These are phyloP conservation scores for Penicillium ucsense DNA, from an alignment of 495 filamentous ascomycete genomes.

Conservation along the genomic window DNA sequence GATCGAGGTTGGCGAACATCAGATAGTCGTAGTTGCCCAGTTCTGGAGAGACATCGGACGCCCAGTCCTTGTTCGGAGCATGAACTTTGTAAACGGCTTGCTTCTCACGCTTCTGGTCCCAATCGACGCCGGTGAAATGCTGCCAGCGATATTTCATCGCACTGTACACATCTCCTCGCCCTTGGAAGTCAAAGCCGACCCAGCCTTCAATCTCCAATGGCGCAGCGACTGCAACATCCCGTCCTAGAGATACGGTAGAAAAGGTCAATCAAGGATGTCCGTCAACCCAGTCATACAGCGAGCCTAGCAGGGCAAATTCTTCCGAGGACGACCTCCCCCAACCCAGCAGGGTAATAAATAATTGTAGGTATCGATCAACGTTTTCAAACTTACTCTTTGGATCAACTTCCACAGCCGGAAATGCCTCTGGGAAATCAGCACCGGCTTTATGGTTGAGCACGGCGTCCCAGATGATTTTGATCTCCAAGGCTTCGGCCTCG, in stretches of 20 bases:
- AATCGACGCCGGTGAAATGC: conserved; percentile 65
- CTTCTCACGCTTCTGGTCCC: conserved; percentile 45
- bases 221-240: conserved; percentile 45
- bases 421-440: conserved; percentile 53
- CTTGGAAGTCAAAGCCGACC: conserved; percentile 58
- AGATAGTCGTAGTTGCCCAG: conserved; percentile 69
- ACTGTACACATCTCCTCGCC: conserved; percentile 49
- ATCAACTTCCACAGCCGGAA: conserved; percentile 52
- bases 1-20: conserved; percentile 60
- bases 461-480: conserved; percentile 63
- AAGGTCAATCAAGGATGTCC: too few relatives aligned
- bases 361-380: too few relatives aligned
- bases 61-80: conserved; percentile 56
- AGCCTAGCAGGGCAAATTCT: too few relatives aligned
- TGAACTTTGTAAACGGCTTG: conserved; percentile 60
- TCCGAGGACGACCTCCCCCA: too few relatives aligned
- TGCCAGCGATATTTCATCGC: conserved; percentile 56
- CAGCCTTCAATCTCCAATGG: conserved; percentile 58
- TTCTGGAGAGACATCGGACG: conserved; percentile 51
- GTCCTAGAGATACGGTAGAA: conserved; percentile 26
- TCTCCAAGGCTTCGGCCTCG: conserved; percentile 39
- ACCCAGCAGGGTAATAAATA: too few relatives aligned
- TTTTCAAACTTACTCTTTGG: conserved; percentile 27
- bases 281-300: too few relatives aligned
- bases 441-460: conserved; percentile 70